These are phyloP conservation scores for Aspergillus diversus DNA, from an alignment of 495 filamentous ascomycete genomes.

Conservation along the genomic window DNA sequence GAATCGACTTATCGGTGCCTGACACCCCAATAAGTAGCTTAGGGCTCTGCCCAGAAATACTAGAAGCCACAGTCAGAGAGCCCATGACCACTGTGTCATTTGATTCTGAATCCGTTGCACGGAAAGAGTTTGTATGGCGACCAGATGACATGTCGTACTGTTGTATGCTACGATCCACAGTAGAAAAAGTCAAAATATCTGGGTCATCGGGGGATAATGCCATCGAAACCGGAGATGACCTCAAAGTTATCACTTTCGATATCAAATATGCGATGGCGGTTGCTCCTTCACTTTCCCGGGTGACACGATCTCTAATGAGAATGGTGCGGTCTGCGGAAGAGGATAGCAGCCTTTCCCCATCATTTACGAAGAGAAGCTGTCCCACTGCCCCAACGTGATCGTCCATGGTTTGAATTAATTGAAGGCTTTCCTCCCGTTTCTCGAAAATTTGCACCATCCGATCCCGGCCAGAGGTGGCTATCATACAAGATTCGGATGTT, in stretches of 20 bases:
- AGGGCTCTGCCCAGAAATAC: constrained; percentile 40
- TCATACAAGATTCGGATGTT: constrained; percentile 44
- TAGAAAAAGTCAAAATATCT: constrained; percentile 70
- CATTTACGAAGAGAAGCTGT: constrained; percentile 62
- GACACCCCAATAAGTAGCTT: constrained; percentile 79
- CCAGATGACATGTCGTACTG: constrained; percentile 76
- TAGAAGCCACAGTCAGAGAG: constrained; percentile 62
- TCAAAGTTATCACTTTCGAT: constrained; percentile 73
- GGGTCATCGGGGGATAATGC: constrained; percentile 61
- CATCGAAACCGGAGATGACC: constrained; percentile 87
- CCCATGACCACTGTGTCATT: constrained; percentile 82
- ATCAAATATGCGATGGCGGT: constrained; percentile 77
- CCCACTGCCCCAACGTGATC: constrained; percentile 76
- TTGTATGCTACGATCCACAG: constrained; percentile 78
- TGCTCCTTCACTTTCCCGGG: constrained; percentile 62
- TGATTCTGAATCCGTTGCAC: constrained; percentile 74
- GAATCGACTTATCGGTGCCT: constrained; percentile 90
- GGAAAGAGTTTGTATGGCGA: constrained; percentile 72
- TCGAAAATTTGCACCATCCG: constrained; percentile 88
- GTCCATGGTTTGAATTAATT: constrained; percentile 73
- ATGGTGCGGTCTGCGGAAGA: constrained; percentile 87
- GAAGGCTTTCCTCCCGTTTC: constrained; percentile 54
- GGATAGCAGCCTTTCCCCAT: constrained; percentile 75
- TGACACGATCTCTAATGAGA: constrained; percentile 75
- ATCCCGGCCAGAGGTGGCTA: constrained; percentile 84